Conservation (phyloP, 2,329 filamentous ascomycete genomes). For the Penicillium decumbens region DNA sequence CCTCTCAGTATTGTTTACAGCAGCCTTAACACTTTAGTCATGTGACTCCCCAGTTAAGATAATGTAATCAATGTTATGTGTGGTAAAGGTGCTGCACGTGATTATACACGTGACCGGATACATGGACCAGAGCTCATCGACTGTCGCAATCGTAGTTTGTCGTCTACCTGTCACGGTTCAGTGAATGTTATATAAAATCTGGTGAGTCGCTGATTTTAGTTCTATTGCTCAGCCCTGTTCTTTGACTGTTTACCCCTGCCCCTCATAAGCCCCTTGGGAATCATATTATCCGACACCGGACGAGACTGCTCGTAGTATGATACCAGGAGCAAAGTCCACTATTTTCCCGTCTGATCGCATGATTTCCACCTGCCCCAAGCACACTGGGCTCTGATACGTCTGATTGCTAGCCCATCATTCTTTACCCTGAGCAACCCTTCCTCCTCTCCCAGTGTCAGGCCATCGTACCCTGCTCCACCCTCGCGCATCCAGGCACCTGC, state of each 20-base stretch:
- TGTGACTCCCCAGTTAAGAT: neutral
- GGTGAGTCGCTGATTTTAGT: neutral
- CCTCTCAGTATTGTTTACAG: conserved; percentile 5
- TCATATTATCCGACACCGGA: conserved; percentile 16
- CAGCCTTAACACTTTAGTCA: neutral
- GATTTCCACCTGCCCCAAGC: conserved; percentile 15
- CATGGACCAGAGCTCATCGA: neutral
- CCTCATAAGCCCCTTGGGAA: neutral
- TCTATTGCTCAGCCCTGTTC: neutral
- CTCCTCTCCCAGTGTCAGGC: conserved; percentile 25
- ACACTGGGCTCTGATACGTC: conserved; percentile 17
- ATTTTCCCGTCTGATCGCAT: conserved; percentile 19
- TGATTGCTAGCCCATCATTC: conserved; percentile 13
- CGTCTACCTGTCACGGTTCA: neutral
- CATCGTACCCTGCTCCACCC: conserved; percentile 29
- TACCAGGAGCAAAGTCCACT: conserved; percentile 9
- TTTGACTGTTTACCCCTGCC: neutral
- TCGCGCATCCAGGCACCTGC: conserved; percentile 24
- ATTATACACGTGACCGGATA: neutral
- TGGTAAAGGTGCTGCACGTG: neutral
- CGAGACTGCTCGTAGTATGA: conserved; percentile 4
- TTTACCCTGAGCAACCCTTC: conserved; percentile 16
- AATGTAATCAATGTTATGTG: neutral
- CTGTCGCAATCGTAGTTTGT: neutral
- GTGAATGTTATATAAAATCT: neutral